Evolutionary conservation across 768 basidiomycete genomes (phyloP), one percentile per base, ranked within the genome.

Genomic region (Heimioporus sp.): DNA sequence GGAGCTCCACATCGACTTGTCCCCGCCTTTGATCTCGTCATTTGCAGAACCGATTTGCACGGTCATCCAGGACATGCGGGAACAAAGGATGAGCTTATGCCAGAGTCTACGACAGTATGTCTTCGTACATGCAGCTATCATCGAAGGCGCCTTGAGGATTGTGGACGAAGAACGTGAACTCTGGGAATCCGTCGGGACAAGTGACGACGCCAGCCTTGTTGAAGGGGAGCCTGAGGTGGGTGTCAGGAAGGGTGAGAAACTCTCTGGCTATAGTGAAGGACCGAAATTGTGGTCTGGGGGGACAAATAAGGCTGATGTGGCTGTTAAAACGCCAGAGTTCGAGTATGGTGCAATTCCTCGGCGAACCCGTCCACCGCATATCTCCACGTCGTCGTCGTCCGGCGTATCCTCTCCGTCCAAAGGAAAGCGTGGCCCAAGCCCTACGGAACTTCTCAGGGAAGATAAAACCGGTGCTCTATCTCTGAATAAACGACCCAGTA

Each of bases 61-160:
- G 49, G 80, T 97, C 1, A 76, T 98, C 46, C 92, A 95, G 70
- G 91, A 94, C 65, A 92, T 98, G 86, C 80, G 96, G 41, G 86
- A 95, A 68, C 95, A 98, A 72, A 77, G 96, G 48, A 98, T 98
- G 96, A 93, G 91, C 62, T 71, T 97, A 55, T 96, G 95, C 65
- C 95, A 96, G 75, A 96, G 90, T 67, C 72, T 95, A 64, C 76
- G 94, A 52, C 96, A 98, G 72, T 98, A 95, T 63, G 87, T 95
- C 17, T 98, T 95, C 69, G 90, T 93, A 35, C 91, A 97, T 65
- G 83, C 86, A 30, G 92, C 86, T 16, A 76, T 94, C 51, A 80
- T 93, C 51, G 89, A 91, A 68, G 91, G 92, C 8, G 80, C 86
- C 15, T 68, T 93, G 70, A 77, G 80, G 77, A 74, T 92, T 16